Evolutionary conservation across 2,329 filamentous ascomycete species (phyloP), one percentile per base, ranked within the genome.

Genomic region (Aspergillus ustus): DNA sequence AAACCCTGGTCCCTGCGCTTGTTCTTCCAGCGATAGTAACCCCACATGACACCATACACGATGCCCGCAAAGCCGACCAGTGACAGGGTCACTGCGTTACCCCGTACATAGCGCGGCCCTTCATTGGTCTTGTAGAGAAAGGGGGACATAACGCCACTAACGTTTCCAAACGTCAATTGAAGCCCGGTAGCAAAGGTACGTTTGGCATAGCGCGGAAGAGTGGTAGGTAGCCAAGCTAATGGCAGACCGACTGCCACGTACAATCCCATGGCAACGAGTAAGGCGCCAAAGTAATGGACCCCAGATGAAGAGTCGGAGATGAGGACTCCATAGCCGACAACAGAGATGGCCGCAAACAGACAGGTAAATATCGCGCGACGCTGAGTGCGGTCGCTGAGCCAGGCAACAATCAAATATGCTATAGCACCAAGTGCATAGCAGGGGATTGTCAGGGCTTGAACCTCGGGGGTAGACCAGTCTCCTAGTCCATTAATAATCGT

Each of bases 371-470:
- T 66, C 0, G 84, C 90, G 45, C 91, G 85, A 60, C 80, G 83
- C 75, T 92, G 89, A 64, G 83, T 80, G 58, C 83, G 82, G 72
- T 94, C 91, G 4, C 89, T 91, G 49, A 91, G 75, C 68, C 83
- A 85, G 0, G 90, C 90, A 2, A 87, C 81, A 8, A 81, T 65
- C 73, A 93, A 85, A 73, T 92, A 93, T 0, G 84, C 85, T 6
- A 89, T 81, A 0, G 90, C 90, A 4, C 91, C 91, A 4, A 92
- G 74, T 5, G 87, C 86, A 72, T 93, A 93, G 75, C 89, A 92
- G 0, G 91, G 91, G 51, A 94, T 90, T 0, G 91, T 93, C 37
- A 93, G 83, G 34, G 91, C 85, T 73, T 93, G 91, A 6, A 91
- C 85, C 70, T 91, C 82, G 0, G 89, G 85, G 0, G 81, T 80